phyloP scores from a whole-genome alignment of 257 asterid genomes.

The Solanum chmielewskii region DNA sequence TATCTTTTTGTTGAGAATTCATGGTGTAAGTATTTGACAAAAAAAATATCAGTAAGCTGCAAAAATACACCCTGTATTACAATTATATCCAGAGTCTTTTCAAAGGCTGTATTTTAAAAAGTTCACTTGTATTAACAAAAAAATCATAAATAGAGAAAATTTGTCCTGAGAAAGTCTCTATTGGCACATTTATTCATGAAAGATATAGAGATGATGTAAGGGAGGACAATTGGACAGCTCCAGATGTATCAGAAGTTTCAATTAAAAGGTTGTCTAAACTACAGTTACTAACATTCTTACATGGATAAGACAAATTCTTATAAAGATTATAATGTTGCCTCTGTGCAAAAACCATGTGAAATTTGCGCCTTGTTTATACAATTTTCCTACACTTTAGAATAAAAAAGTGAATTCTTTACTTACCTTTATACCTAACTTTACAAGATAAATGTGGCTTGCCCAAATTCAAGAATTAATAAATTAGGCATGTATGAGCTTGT shows the following conservation, averaged over 20 bases:
- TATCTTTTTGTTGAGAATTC: background rate
- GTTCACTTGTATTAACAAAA: background rate
- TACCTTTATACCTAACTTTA: background rate
- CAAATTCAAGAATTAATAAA: too few species aligned
- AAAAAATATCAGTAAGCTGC: too few species aligned
- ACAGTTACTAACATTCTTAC: background rate
- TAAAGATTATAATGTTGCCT: background rate
- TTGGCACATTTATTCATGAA: background rate
- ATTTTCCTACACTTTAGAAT: background rate
- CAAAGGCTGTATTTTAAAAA: background rate
- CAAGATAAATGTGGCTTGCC: background rate
- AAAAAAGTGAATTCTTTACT: background rate
- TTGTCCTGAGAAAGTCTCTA: background rate
- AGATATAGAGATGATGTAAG: background rate
- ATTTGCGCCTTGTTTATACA: background rate
- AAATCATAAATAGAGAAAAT: background rate
- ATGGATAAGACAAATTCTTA: background rate
- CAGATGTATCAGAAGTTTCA: background rate
- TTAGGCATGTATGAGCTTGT: too few species aligned
- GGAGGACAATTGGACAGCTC: background rate
- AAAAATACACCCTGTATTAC: background rate
- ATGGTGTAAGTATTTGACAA: background rate
- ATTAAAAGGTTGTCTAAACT: background rate
- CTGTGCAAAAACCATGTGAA: background rate
- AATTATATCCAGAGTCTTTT: background rate